Evolutionary conservation across 208 protist genomes (phyloP).

Genomic region (Leishmania major): DNA sequence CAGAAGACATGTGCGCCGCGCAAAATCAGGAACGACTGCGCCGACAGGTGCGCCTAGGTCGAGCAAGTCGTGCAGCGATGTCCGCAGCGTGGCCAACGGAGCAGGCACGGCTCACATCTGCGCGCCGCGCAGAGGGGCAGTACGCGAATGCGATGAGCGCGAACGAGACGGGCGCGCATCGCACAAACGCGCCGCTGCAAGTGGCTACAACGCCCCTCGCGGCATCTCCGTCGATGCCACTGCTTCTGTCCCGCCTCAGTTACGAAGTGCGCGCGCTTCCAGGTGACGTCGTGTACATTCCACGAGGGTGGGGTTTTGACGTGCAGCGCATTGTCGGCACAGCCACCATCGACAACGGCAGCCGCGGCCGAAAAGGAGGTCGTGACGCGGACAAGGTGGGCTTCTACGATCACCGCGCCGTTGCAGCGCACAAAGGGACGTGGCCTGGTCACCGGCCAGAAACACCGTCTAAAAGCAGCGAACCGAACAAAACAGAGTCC

Average conservation of each 20-base stretch:
- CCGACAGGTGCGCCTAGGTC: conserved; percentile 45
- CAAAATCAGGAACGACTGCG: conserved; percentile 60
- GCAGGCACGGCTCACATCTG: conserved; percentile 36
- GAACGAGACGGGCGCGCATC: conserved; percentile 19
- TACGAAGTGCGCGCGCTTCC: conserved; percentile 80
- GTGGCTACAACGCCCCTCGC: neutral
- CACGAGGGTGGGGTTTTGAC: conserved; percentile 60
- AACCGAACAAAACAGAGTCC: neutral
- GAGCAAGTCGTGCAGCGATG: conserved; percentile 22
- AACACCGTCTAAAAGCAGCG: neutral
- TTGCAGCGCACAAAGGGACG: neutral
- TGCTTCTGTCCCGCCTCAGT: conserved; percentile 12
- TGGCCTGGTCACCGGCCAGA: neutral
- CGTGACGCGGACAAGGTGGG: neutral
- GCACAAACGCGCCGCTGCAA: neutral
- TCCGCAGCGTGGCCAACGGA: conserved; percentile 36
- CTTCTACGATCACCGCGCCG: conserved; percentile 19
- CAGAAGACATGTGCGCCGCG: conserved; percentile 43
- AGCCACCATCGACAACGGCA: conserved; percentile 30
- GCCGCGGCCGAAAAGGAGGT: neutral
- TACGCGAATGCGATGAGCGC: conserved; percentile 39
- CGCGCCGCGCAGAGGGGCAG: conserved; percentile 32
- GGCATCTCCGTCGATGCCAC: neutral
- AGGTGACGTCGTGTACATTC: conserved; percentile 83
- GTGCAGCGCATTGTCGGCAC: conserved; percentile 67